Evolutionary conservation across 2,329 filamentous ascomycete genomes (phyloP).

Genomic region (Fusarium irregulare): DNA sequence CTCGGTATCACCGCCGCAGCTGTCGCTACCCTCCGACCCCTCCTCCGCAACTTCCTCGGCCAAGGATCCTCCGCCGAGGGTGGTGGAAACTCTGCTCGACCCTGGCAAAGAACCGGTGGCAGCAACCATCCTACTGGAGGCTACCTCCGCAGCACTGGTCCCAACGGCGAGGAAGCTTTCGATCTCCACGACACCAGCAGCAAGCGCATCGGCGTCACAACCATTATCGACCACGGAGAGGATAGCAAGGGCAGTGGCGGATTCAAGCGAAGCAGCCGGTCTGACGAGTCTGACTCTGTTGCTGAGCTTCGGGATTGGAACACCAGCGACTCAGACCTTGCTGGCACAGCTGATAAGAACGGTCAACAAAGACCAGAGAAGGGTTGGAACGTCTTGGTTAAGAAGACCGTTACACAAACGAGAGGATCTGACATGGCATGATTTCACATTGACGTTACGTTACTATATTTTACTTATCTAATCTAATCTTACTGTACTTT

Average conservation of each 20-base stretch:
- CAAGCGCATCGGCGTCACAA: constrained; percentile 37
- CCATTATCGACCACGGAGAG: constrained; percentile 38
- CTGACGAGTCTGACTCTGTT: constrained; percentile 20
- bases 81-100: constrained; percentile 33
- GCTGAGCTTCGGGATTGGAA: constrained; percentile 35
- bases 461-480: neutral
- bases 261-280: constrained; percentile 16
- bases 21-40: constrained; percentile 51
- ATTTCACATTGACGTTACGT: neutral
- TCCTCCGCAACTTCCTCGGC: constrained; percentile 13
- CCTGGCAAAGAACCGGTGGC: constrained; percentile 36
- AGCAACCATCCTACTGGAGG: constrained; percentile 29
- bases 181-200: constrained; percentile 21
- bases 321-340: constrained; percentile 40
- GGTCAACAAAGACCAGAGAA: constrained; percentile 9
- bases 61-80: constrained; percentile 17
- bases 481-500: neutral
- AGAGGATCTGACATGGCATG: constrained; percentile 15
- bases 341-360: constrained; percentile 1
- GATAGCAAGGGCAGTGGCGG: neutral
- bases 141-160: constrained; percentile 39
- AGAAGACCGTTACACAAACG: constrained; percentile 44
- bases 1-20: constrained; percentile 56
- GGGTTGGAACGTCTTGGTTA: constrained; percentile 43
- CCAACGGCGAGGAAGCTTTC: constrained; percentile 5